Percentiles rank a stretch among this genome's conserved stretches.
These are phyloP conservation scores for Neophaeococcomyces aloes DNA, from an alignment of 2,329 filamentous ascomycete species.

Conservation along the genomic window DNA sequence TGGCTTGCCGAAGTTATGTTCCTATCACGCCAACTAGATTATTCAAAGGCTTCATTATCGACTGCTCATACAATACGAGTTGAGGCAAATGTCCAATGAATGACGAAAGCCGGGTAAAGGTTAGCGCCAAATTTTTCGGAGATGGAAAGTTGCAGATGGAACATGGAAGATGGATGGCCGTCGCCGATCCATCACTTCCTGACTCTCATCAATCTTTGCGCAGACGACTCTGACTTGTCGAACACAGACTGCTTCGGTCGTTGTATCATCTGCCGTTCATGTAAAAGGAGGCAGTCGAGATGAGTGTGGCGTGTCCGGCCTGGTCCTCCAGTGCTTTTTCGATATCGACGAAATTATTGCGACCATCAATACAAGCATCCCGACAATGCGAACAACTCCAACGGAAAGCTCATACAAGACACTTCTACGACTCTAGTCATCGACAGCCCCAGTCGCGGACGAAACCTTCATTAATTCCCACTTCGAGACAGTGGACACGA, in stretches of 20 bases:
- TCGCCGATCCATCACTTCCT: too few species aligned
- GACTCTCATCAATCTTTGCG: neutral
- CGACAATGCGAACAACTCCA: constrained; percentile 26
- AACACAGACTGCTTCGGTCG: neutral
- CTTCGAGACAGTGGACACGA: constrained; percentile 1
- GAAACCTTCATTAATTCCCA: neutral
- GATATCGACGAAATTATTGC: constrained; percentile 33
- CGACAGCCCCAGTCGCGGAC: neutral
- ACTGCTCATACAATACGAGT: too few species aligned
- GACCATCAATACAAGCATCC: constrained; percentile 31
- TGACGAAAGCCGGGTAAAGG: too few species aligned
- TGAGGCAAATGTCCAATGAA: too few species aligned
- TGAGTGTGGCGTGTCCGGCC: constrained; percentile 31
- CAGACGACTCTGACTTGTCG: neutral
- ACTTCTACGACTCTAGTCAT: constrained; percentile 25
- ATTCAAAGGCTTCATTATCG: too few species aligned
- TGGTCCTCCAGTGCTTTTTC: constrained; percentile 33
- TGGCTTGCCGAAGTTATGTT: too few species aligned
- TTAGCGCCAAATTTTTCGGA: too few species aligned
- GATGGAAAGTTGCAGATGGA: too few species aligned
- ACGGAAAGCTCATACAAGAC: constrained; percentile 27
- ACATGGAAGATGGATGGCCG: too few species aligned
- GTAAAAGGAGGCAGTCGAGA: constrained; percentile 14
- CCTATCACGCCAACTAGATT: too few species aligned
- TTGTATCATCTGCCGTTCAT: neutral